phyloP scores from a whole-genome alignment of 2,329 filamentous ascomycete species.

The Stagonosporopsis chrysanthemi region DNA sequence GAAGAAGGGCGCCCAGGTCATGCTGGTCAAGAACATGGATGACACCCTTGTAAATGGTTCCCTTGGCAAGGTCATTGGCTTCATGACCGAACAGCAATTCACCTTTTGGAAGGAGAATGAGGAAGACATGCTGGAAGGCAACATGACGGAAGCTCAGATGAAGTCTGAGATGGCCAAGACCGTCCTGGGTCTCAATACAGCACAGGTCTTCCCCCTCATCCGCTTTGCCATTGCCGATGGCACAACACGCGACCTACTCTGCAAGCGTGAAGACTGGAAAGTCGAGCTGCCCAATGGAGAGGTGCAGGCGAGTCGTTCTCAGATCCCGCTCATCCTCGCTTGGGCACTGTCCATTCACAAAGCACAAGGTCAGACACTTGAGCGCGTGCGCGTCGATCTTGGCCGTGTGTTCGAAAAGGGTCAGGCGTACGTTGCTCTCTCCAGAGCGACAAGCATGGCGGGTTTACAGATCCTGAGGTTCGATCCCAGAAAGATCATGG shows the following conservation, averaged over 20 bases:
- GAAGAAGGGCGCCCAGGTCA: slow-evolving; percentile 94
- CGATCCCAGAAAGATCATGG: slow-evolving; percentile 90
- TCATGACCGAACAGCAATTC: slow-evolving; percentile 75
- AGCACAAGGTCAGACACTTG: slow-evolving; percentile 92
- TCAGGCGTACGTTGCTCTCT: slow-evolving; percentile 95
- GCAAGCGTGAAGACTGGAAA: slow-evolving; percentile 91
- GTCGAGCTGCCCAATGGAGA: slow-evolving; percentile 96
- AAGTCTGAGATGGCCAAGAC: slow-evolving; percentile 59
- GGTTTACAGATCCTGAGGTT: slow-evolving; percentile 90
- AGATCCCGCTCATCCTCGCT: slow-evolving; percentile 84
- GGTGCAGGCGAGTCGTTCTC: slow-evolving; percentile 82
- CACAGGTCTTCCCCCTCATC: slow-evolving; percentile 79
- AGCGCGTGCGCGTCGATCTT: slow-evolving; percentile 92
- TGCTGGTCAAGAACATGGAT: slow-evolving; percentile 99
- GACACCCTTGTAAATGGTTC: slow-evolving; percentile 93
- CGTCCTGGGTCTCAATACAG: slow-evolving; percentile 56
- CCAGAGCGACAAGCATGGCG: slow-evolving; percentile 85
- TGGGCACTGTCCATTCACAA: slow-evolving; percentile 99
- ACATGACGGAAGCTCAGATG: slow-evolving; percentile 49
- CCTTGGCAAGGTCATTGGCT: slow-evolving; percentile 81
- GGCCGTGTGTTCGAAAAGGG: slow-evolving; percentile 95
- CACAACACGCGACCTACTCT: slow-evolving; percentile 76
- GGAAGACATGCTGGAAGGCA: slow-evolving; percentile 60
- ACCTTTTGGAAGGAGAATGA: slow-evolving; percentile 66
- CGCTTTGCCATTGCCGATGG: slow-evolving; percentile 84